Base-by-base conservation (phyloP, 176 grass and related monocot species). In the Raddia distichophylla region DNA sequence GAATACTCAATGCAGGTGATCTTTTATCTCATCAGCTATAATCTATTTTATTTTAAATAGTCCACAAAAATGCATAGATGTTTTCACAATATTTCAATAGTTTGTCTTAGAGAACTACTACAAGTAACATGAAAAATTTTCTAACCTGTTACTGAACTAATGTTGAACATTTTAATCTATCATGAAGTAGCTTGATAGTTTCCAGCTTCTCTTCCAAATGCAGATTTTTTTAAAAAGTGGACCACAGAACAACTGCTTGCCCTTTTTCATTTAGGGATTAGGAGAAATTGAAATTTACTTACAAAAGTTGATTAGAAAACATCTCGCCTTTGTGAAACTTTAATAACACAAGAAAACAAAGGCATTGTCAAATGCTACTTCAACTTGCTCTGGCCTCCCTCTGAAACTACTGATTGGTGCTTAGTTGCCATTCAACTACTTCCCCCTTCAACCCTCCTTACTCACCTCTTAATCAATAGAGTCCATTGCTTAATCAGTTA, bases 1-100 rank as follows among this genome's bases (percentile, higher is more conserved):
- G 92, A 94, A 77, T 91, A 89, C 73, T 85, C 86, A 48, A 85
- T 94, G 89, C 92, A 94, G 92, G 92, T 94, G 77, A 12, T 0
- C 10, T 59, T 63, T 74, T 67, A 68, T 68, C 68, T 17, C 18
- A 53, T 3, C 40, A 64, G 12, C 15, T 69, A 15, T 20, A 7
- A 63, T 7, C 50, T 55, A 43, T 66, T 16, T 65, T 91, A 47
- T 66, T 19, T 81, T 64, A 74, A 75, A 67, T 78, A 55, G 12
- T 71, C 42, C 51, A 71, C 70, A 43, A 62, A 42, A 64, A 40
- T 13, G 0, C 16, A 35, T 78, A 57, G 45, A 8, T 54, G 22
- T 27, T 76, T 76, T 86, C 44, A 60, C 65, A 85, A 16, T 63
- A 76, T 16, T 55, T 69, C 43, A 68, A 51, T 63, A 69, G 66